Evolutionary conservation across 345 rosid genomes (phyloP), one percentile per base, ranked within the genome.

Genomic region (Dovyalis caffra): DNA sequence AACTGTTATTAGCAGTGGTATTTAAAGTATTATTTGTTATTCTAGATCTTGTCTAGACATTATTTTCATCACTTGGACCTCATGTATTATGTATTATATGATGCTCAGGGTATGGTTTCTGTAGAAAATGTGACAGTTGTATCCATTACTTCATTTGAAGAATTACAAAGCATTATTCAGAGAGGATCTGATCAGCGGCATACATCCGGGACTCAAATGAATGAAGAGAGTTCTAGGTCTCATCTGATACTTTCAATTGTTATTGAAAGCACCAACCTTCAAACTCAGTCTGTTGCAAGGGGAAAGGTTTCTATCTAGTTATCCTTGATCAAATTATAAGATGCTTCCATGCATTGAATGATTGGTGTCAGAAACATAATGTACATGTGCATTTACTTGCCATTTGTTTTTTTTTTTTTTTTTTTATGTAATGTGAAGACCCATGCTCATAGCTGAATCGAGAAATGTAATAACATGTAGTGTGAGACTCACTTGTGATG

Each of bases 201-300:
- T 80, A 90, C 84, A 14, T 91, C 94, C 43, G 98, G 91, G 74
- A 95, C 99, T 69, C 94, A 88, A 38, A 95, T 95, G 99, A 95
- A 93, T 76, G 97, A 89, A 79, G 94, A 95, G 82, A 95, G 99
- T 77, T 95, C 98, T 34, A 89, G 99, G 80, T 95, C 99, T 70
- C 99, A 95, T 82, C 61, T 93, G 76, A 86, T 95, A 79, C 92
- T 95, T 83, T 95, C 98, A 16, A 76, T 95, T 74, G 85, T 93
- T 57, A 90, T 93, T 68, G 98, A 95, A 72, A 93, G 98, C 82
- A 95, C 96, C n/a, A 90, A 93, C 80, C 94, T 93, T 74, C 99
- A 93, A 81, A 91, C 97, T 35, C 98, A 95, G 72, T 85, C 94
- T 29, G 85, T 91, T 76, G 91, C 97, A 6, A 87, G 94, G 77